Base-by-base conservation (phyloP, 2,329 filamentous ascomycete genomes). In the Leptographium wingfieldii region DNA sequence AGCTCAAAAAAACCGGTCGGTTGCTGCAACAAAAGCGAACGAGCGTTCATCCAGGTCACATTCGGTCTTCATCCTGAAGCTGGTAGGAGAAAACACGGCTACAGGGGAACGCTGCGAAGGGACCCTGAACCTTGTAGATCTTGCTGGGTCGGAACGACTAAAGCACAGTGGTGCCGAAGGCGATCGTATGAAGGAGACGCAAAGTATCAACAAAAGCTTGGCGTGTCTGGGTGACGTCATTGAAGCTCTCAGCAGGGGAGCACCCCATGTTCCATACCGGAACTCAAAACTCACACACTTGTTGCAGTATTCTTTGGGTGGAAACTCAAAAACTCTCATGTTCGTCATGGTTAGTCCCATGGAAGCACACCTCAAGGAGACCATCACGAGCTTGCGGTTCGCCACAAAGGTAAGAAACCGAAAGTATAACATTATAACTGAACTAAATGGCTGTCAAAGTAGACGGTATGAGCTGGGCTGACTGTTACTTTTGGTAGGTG, bases 311-410 rank as follows among this genome's bases (percentile, higher is more conserved):
- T 96, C 90, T 3, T 78, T 99, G 9, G 92, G 94, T 4, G 94
- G 94, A 19, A 96, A 96, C 72, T 94, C 88, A 66, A 95, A 96
- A 75, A 99, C 94, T 0, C 85, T 99, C 67, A 99, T 99, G 94
- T 96, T 99, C 72, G 90, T 97, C 71, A 97, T 97, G 92, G 88
- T 96, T 60, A 94, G 88, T 66, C 94, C 94, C 40, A 77, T 97
- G 61, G 89, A 95, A 75, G 88, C 85, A 6, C 94, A 97, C 75
- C 77, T 96, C 65, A 88, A 87, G 68, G 94, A 99, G 78, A 96
- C 92, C 3, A 77, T 96, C 70, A 96, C 92, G 53, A 96, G 91
- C 78, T 78, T 99, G 72, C 87, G 94, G 68, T 99, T 99, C 73
- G 94, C 94, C 19, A 95, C 90, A 40, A 97, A 96, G 81, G 91